phyloP scores from a whole-genome alignment of 2,329 filamentous ascomycete species.

The Ceratocystis eucalypticola region DNA sequence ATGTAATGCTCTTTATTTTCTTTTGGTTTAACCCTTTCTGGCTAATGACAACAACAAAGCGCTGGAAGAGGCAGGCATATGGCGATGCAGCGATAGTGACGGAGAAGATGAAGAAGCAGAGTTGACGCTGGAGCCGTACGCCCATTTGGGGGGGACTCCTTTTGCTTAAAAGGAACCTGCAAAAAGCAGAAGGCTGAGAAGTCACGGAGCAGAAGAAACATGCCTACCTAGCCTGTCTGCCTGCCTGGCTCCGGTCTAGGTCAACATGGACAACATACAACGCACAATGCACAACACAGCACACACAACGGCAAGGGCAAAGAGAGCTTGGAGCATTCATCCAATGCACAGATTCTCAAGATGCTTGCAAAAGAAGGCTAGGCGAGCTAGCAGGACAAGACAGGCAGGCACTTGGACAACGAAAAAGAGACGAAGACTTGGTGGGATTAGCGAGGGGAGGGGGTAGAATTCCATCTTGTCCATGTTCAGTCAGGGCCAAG shows the following conservation, averaged over 20 bases:
- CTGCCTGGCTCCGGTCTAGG: too few species aligned
- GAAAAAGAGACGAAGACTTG: neutral
- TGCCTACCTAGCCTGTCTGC: neutral
- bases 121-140: too few species aligned
- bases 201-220: neutral
- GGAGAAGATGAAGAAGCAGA: too few species aligned
- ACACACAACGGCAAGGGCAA: neutral
- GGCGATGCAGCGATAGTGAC: neutral
- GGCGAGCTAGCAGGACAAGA: neutral
- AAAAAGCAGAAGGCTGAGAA: constrained; percentile 1
- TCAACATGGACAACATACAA: too few species aligned
- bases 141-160: neutral
- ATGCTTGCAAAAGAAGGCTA: neutral
- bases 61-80: neutral
- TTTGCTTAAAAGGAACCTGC: neutral
- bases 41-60: neutral
- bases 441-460: neutral
- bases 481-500: neutral
- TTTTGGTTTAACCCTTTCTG: neutral
- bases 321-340: neutral
- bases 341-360: neutral
- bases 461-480: neutral
- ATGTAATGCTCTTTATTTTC: neutral
- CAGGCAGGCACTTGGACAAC: neutral
- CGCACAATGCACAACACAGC: neutral